Evolutionary conservation across 78 protist genomes (phyloP), one percentile per base, ranked within the genome.

Genomic region (Goniomonas avonlea): DNA sequence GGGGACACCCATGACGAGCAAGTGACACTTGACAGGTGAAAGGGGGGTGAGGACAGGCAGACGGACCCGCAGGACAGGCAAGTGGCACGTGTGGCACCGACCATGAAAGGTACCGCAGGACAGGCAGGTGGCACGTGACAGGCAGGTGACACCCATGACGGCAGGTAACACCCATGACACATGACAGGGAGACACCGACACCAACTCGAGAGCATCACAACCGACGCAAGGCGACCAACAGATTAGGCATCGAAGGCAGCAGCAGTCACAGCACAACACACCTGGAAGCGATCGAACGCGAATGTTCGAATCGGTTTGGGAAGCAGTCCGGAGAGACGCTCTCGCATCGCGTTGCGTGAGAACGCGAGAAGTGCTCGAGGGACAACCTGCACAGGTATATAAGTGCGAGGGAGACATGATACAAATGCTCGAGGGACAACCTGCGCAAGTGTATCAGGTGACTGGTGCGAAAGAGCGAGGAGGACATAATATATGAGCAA

Each of bases 381-480:
- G 45, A 89, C 79, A 13, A 84, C 74, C 70, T 79, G 85, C 21
- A 53, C 34, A 1, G 63, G 20, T 11, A 7, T 34, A 31, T 3
- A 0, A 58, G 50, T 45, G 50, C 50, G 50, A 13, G 50, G 50
- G 50, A 15, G 50, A 48, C 58, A 20, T n/a, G n/a, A n/a, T n/a
- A 89, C 59, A 43, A 89, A 58, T 59, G 93, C 78, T 2, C 68
- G 27, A 37, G 86, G 90, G 45, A 89, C 79, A 13, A 84, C 74
- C 70, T 79, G 85, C 21, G 40, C 34, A 1, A 65, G 20, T 11
- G 25, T 34, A 31, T 3, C n/a, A n/a, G n/a, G n/a, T n/a, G n/a
- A n/a, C n/a, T n/a, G n/a, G n/a, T n/a, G n/a, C n/a, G n/a, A n/a
- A 0, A 58, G 50, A 15, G 50, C 50, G 50, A 13, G 50, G 50